Evolutionary conservation across 208 protist genomes (phyloP).

Genomic region (Herpetomonas samuelpessoai): DNA sequence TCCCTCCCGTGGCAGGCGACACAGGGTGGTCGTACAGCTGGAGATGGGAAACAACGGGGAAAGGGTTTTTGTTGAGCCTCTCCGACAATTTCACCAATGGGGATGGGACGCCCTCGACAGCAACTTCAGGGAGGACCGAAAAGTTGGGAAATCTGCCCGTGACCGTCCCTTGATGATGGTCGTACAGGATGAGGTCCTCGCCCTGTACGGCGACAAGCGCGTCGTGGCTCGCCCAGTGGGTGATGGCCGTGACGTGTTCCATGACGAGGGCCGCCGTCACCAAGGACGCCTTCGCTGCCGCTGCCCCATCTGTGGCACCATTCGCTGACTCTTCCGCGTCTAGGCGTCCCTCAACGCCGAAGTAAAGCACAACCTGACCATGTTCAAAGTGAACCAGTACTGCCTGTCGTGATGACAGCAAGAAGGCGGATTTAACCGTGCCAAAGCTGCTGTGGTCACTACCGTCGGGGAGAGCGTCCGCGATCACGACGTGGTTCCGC

Average conservation of each 20-base stretch:
- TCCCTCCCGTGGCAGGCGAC: constrained; percentile 10
- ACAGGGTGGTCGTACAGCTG: constrained; percentile 38
- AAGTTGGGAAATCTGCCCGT: constrained; percentile 43
- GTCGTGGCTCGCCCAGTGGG: constrained; percentile 23
- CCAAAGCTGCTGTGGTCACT: background rate
- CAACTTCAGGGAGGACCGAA: constrained; percentile 39
- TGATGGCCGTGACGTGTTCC: constrained; percentile 33
- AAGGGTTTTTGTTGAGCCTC: constrained; percentile 29
- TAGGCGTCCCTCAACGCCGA: no score
- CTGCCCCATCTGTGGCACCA: constrained; percentile 1
- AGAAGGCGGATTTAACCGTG: constrained; percentile 4
- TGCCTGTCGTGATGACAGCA: background rate
- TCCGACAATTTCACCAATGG: constrained; percentile 25
- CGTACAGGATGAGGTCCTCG: constrained; percentile 40
- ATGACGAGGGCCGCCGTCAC: constrained; percentile 21
- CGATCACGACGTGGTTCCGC: constrained; percentile 24
- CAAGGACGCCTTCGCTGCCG: constrained; percentile 2
- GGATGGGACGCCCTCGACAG: constrained; percentile 28
- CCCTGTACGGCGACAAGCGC: constrained; percentile 32
- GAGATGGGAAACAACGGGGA: constrained; percentile 58
- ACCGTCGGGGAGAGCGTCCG: background rate
- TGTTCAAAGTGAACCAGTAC: constrained; percentile 3
- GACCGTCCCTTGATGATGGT: constrained; percentile 9
- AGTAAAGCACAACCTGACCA: background rate
- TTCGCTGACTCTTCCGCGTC: no score